Evolutionary conservation across 2,329 filamentous ascomycete species (phyloP).

Genomic region (Bipolaris victoriae): DNA sequence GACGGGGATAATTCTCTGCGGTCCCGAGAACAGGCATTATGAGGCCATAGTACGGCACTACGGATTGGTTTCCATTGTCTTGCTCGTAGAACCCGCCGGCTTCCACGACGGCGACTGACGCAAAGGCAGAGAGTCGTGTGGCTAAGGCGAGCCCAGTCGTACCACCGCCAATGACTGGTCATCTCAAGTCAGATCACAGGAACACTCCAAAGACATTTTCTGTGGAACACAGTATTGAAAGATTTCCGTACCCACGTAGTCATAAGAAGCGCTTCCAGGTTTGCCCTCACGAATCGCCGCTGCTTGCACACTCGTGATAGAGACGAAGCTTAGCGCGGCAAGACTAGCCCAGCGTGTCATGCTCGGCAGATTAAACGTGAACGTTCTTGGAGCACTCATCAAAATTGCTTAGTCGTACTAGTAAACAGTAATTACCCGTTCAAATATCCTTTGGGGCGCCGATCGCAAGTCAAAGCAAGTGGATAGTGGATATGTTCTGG

Average conservation of each 20-base stretch:
- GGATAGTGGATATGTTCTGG: not conserved
- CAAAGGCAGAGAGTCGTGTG: conserved; percentile 24
- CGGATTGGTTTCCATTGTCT: conserved; percentile 37
- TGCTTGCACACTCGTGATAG: not conserved
- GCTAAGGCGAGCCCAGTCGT: conserved; percentile 38
- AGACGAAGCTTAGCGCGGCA: not conserved
- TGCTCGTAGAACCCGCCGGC: conserved; percentile 35
- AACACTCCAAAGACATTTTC: conserved; percentile 10
- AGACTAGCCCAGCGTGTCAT: not conserved
- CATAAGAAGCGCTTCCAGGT: conserved; percentile 4
- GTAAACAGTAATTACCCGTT: not conserved
- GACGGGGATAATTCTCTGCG: conserved; percentile 23
- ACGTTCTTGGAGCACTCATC: not conserved
- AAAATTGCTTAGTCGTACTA: not conserved
- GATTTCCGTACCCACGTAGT: conserved; percentile 6
- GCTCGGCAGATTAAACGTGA: not conserved
- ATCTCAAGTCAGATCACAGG: conserved; percentile 31
- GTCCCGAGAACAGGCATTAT: conserved; percentile 25
- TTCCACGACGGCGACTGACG: conserved; percentile 38
- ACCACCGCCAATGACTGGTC: conserved; percentile 36
- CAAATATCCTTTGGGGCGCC: not conserved
- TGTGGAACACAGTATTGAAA: not conserved
- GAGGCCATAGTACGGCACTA: conserved; percentile 30
- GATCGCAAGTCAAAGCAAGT: not conserved
- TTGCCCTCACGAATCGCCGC: not conserved